A percentile compares a stretch with the other conserved stretches of the same genome.
Evolutionary conservation across 345 rosid species (phyloP).

Genomic region (Physaria fendleri): DNA sequence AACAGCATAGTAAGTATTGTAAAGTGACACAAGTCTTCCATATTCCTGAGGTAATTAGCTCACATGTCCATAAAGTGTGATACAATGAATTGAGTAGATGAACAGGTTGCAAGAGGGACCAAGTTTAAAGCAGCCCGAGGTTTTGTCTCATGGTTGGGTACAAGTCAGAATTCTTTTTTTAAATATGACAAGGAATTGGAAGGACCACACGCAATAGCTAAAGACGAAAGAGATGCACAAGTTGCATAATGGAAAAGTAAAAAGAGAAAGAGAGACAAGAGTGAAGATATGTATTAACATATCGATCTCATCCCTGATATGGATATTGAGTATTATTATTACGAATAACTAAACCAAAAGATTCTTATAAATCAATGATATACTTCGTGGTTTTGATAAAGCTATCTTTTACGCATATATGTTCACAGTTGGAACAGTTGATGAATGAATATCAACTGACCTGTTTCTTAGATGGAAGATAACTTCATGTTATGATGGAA

Average conservation of each 20-base stretch:
- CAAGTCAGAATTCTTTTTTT: slow-evolving; percentile 18
- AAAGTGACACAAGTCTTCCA: background rate
- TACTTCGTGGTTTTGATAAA: background rate
- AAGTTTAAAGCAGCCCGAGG: slow-evolving; percentile 19
- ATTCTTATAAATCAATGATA: slow-evolving; percentile 16
- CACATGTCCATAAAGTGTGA: slow-evolving; percentile 9
- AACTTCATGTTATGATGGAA: slow-evolving; percentile 36
- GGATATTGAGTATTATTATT: slow-evolving; percentile 4
- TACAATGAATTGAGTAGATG: slow-evolving; percentile 10
- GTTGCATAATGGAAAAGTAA: slow-evolving; percentile 13
- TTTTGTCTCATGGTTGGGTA: slow-evolving; percentile 31
- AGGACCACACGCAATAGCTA: slow-evolving; percentile 27
- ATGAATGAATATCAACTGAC: slow-evolving; percentile 9
- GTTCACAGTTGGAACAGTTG: slow-evolving; percentile 1
- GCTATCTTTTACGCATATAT: background rate
- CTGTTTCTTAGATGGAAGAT: slow-evolving; percentile 32
- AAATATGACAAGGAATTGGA: slow-evolving; percentile 19
- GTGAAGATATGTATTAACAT: background rate
- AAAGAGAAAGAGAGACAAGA: background rate
- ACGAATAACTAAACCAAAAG: slow-evolving; percentile 27
- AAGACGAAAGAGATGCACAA: slow-evolving; percentile 15
- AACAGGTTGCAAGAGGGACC: slow-evolving; percentile 30
- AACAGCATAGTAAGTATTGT: too few species aligned
- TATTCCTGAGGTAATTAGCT: background rate
- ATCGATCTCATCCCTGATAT: background rate